A percentile compares a stretch with the other conserved stretches of the same genome.
Evolutionary conservation across 805 yeast species (phyloP).

Genomic region (Candida vaughaniae): DNA sequence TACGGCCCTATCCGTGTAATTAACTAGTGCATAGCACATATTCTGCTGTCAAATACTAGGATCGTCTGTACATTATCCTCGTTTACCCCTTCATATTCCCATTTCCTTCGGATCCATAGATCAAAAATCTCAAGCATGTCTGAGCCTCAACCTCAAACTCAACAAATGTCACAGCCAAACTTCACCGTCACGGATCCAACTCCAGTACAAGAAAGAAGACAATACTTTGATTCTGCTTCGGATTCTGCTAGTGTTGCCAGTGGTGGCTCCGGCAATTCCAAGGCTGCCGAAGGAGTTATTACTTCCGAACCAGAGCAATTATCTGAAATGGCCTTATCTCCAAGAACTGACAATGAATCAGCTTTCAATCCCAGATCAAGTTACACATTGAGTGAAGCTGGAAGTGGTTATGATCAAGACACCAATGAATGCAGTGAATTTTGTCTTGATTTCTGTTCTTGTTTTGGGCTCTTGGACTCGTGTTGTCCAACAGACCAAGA

Average conservation of each 20-base stretch:
- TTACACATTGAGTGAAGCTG: conserved; percentile 22
- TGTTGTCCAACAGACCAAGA: conserved; percentile 44
- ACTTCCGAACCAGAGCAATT: conserved; percentile 15
- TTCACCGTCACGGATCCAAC: conserved; percentile 14
- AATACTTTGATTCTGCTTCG: conserved; percentile 6
- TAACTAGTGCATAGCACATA: too few relatives aligned
- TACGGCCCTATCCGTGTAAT: too few relatives aligned
- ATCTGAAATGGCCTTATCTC: conserved; percentile 14
- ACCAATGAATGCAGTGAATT: conserved; percentile 43
- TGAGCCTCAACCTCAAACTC: background rate
- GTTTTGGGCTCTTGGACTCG: conserved; percentile 40
- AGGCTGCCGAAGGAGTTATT: conserved; percentile 3
- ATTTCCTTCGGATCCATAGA: too few relatives aligned
- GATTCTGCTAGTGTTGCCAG: conserved; percentile 1
- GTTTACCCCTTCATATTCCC: too few relatives aligned
- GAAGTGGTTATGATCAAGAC: conserved; percentile 39
- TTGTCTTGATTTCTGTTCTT: conserved; percentile 33
- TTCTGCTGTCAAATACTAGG: too few relatives aligned
- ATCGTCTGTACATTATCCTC: too few relatives aligned
- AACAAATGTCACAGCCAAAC: background rate
- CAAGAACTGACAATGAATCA: conserved; percentile 4
- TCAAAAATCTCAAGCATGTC: too few relatives aligned
- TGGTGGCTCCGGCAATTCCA: conserved; percentile 4
- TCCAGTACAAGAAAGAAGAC: conserved; percentile 11
- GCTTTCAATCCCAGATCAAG: conserved; percentile 16